Evolutionary conservation across 106 monocot species (phyloP), one percentile per base, ranked within the genome.

Genomic region (Acorus gramineus): DNA sequence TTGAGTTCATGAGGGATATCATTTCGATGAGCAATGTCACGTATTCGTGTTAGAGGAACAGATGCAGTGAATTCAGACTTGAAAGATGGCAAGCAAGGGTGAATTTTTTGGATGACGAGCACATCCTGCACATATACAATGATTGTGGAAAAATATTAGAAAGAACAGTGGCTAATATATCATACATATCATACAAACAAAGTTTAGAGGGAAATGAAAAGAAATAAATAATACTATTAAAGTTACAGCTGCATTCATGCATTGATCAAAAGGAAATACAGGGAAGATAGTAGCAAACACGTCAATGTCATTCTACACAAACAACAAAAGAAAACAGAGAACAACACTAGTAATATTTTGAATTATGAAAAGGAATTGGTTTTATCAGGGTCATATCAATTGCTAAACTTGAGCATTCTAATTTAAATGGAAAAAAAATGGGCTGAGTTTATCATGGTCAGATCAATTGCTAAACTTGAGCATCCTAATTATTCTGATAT

Each of bases 1-100:
- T 95, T 95, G 60, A 95, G 63, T 76, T 90, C 82, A 72, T 95
- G 95, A 78, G 95, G 95, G 69, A 95, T 95, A 52, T 95, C 95
- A 74, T 67, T 72, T 5, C 95, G 78, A 63, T 95, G 95, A 68
- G 95, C 95, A 79, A 95, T 95, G 72, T 95, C 95, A 46, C 95
- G 86, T 73, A 95, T 90, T 61, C 95, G 77, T 62, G 95, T 95
- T 49, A 95, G 80, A 82, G 95, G 95, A 55, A 95, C 95, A 55
- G 95, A 95, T 69, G 95, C 84, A 49, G 95, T 95, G 66, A 95
- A 95, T 69, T 95, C 90, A 56, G 90, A 82, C 71, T 95, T 95
- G 65, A 95, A 95, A 45, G 95, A 95, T 69, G 95, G 95, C 71
- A 95, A 75, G 50, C 82, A 95, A 42, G 86, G 87, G 68, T 95